Percentiles rank a stretch among this genome's conserved stretches.
phyloP scores from a whole-genome alignment of 495 filamentous ascomycete species.

The Rostrohypoxylon terebratum region DNA sequence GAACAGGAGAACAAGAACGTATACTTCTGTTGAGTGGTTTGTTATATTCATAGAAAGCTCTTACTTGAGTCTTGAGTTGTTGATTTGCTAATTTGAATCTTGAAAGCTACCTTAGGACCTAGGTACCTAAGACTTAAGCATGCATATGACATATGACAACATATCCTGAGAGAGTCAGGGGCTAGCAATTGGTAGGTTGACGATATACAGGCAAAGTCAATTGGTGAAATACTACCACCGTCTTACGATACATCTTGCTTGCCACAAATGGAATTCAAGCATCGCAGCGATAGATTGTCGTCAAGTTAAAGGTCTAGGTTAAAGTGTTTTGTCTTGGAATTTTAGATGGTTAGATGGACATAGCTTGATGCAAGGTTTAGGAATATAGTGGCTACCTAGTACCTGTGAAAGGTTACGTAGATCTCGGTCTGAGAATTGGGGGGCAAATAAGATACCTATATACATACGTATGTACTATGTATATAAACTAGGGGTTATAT shows the following conservation, averaged over 20 bases:
- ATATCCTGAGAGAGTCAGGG: not conserved
- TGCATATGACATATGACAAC: not conserved
- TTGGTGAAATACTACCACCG: not conserved
- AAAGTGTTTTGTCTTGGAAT: not conserved
- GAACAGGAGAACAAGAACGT: not conserved
- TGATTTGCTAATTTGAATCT: not conserved
- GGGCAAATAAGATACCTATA: no score
- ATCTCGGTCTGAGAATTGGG: constrained; percentile 3
- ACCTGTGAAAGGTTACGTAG: constrained; percentile 6
- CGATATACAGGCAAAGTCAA: not conserved
- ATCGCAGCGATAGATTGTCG: not conserved
- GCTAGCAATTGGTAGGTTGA: not conserved
- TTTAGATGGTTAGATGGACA: constrained; percentile 1
- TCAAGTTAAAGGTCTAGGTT: constrained; percentile 9
- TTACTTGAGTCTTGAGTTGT: not conserved
- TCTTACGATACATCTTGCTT: not conserved
- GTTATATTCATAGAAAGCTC: not conserved
- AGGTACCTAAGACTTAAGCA: no score
- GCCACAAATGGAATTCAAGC: not conserved
- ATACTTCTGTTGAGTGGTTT: not conserved
- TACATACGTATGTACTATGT: no score
- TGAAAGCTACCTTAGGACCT: no score
- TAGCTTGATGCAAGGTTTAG: not conserved
- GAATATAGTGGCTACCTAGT: no score
- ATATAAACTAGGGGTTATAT: constrained; percentile 12